A percentile compares a stretch with the other conserved stretches of the same genome.
Evolutionary conservation across 1,284 basidiomycete genomes (phyloP).

Genomic region (Thecaphora frezii): DNA sequence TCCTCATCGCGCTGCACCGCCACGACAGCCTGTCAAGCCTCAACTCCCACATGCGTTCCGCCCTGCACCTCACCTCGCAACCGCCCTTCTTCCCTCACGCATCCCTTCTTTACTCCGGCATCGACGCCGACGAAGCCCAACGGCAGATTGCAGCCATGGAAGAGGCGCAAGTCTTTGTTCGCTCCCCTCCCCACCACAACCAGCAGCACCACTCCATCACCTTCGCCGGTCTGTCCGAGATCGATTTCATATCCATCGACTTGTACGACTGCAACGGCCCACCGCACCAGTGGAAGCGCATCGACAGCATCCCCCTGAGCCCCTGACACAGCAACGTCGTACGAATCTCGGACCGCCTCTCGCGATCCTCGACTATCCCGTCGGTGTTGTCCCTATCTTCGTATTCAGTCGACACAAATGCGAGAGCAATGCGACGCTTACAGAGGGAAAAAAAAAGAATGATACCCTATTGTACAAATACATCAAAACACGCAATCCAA

Average conservation of each 20-base stretch:
- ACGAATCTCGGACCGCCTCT: too few species aligned
- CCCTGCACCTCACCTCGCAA: constrained; percentile 6
- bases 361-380: too few species aligned
- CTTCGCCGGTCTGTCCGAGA: constrained; percentile 4
- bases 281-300: constrained; percentile 13
- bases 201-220: background rate
- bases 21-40: constrained; percentile 2
- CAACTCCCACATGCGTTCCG: constrained; percentile 4
- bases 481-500: background rate
- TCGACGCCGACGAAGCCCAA: constrained; percentile 11
- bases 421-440: too few species aligned
- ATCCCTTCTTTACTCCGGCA: constrained; percentile 26
- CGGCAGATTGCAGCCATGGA: constrained; percentile 11
- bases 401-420: too few species aligned
- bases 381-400: too few species aligned
- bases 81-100: constrained; percentile 31
- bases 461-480: background rate
- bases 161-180: too few species aligned
- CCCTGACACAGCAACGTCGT: background rate
- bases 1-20: constrained; percentile 10
- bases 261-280: constrained; percentile 20
- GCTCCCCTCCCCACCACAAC: background rate
- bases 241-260: constrained; percentile 10
- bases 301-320: constrained; percentile 8
- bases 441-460: too few species aligned